Percentiles rank a stretch among this genome's conserved stretches.
These are phyloP conservation scores for Coemansia sp. DNA, from an alignment of 192 early-diverging fungal genomes.

Conservation along the genomic window DNA sequence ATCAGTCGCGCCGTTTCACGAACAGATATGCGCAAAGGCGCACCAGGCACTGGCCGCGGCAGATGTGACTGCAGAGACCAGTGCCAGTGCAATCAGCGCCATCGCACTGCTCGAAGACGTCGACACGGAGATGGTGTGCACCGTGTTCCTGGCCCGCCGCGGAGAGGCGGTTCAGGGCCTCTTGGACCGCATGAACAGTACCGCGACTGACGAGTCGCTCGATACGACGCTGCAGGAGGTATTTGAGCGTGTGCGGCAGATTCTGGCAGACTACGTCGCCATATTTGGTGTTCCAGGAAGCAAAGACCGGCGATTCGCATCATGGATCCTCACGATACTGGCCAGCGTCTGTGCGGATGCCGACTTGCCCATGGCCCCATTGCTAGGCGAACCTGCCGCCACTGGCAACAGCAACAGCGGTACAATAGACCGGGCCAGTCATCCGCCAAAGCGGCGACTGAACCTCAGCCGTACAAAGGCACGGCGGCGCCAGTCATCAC, in stretches of 20 bases:
- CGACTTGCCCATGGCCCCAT: conserved; percentile 22
- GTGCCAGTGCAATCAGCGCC: conserved; percentile 24
- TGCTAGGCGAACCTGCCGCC: not conserved
- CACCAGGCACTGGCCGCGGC: conserved; percentile 4
- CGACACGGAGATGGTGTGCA: conserved; percentile 30
- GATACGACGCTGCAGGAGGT: conserved; percentile 12
- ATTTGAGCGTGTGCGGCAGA: conserved; percentile 13
- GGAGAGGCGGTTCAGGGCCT: conserved; percentile 14
- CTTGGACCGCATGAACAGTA: conserved; percentile 6
- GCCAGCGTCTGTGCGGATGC: conserved; percentile 35
- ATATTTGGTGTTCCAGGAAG: conserved; percentile 19
- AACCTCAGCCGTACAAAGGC: conserved; percentile 7
- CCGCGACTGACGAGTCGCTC: not conserved
- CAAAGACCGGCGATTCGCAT: conserved; percentile 8
- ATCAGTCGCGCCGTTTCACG: conserved; percentile 22
- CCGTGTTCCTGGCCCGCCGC: conserved; percentile 31
- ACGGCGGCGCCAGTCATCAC: conserved; percentile 33
- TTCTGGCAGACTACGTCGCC: conserved; percentile 21
- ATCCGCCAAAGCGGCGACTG: conserved; percentile 2
- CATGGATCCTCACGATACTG: conserved; percentile 30
- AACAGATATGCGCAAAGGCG: conserved; percentile 21
- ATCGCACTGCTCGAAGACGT: conserved; percentile 33
- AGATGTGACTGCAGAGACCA: conserved; percentile 3
- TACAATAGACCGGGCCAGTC: too few species aligned
- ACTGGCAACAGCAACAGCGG: not conserved